Evolutionary conservation across 345 rosid species (phyloP).

Genomic region (Melaleuca alternifolia): DNA sequence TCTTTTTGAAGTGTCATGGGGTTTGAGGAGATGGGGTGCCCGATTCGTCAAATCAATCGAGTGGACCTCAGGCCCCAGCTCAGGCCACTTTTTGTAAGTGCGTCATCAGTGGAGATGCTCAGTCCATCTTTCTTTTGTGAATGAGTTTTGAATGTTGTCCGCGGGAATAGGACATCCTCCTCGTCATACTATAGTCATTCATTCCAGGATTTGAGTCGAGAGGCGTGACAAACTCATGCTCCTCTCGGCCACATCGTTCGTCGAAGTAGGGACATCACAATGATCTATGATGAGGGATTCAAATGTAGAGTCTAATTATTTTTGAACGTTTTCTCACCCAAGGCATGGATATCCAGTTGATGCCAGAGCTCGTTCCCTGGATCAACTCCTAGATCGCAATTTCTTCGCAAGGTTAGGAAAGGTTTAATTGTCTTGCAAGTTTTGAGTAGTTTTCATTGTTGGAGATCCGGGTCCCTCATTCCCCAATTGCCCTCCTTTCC

Average conservation of each 20-base stretch:
- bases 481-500: background rate
- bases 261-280: background rate
- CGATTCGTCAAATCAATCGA: background rate
- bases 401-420: background rate
- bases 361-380: background rate
- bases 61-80: background rate
- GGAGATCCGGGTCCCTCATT: background rate
- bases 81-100: background rate
- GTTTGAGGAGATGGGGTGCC: background rate
- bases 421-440: background rate
- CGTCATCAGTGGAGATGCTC: background rate
- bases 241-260: accelerated
- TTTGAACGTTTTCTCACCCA: accelerated
- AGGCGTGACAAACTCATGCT: background rate
- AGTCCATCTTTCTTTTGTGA: background rate
- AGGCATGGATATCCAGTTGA: background rate
- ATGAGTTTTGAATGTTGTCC: background rate
- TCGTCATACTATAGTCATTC: background rate
- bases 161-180: background rate
- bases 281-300: background rate
- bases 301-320: accelerated
- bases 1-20: background rate
- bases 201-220: background rate
- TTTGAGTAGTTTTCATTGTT: background rate
- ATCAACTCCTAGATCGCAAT: background rate